Conservation (phyloP, 1,284 basidiomycete species). For the Caloboletus firmus region DNA sequence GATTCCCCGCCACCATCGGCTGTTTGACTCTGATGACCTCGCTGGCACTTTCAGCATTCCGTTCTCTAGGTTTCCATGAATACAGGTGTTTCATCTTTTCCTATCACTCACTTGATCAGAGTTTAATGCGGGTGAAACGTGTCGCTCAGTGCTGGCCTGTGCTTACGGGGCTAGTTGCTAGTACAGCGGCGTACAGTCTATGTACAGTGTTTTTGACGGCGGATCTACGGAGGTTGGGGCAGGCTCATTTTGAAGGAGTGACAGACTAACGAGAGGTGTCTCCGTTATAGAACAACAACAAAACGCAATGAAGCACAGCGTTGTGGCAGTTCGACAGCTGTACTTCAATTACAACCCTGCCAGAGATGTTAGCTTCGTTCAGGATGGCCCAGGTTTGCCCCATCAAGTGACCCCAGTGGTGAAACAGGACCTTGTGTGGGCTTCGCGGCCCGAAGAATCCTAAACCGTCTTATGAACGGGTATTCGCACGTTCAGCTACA, state of each 20-base stretch:
- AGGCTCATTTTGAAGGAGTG: not conserved
- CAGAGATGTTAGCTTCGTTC: not conserved
- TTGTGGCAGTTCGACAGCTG: constrained; percentile 2
- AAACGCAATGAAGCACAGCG: constrained; percentile 3
- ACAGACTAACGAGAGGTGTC: not conserved
- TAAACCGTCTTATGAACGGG: not conserved
- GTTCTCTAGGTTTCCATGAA: constrained; percentile 20
- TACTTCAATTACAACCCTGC: not conserved
- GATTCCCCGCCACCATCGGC: not conserved
- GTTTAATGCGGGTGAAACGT: constrained; percentile 30
- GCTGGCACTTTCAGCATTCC: constrained; percentile 10
- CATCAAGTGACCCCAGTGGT: constrained; percentile 2
- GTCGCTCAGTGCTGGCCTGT: constrained; percentile 12
- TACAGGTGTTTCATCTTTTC: constrained; percentile 21
- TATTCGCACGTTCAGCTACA: constrained; percentile 15
- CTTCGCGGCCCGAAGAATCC: constrained; percentile 1
- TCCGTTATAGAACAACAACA: not conserved
- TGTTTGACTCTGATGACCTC: constrained; percentile 7
- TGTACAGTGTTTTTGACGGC: constrained; percentile 1
- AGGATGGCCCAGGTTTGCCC: constrained; percentile 8
- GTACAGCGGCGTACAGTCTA: constrained; percentile 7
- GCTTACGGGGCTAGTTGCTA: constrained; percentile 8
- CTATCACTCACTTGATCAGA: constrained; percentile 16
- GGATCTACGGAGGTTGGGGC: constrained; percentile 18
- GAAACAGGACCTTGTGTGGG: constrained; percentile 18